These are phyloP conservation scores for Asterella californica DNA, from an alignment of 225 moss, liverwort and hornwort genomes.

Conservation along the genomic window DNA sequence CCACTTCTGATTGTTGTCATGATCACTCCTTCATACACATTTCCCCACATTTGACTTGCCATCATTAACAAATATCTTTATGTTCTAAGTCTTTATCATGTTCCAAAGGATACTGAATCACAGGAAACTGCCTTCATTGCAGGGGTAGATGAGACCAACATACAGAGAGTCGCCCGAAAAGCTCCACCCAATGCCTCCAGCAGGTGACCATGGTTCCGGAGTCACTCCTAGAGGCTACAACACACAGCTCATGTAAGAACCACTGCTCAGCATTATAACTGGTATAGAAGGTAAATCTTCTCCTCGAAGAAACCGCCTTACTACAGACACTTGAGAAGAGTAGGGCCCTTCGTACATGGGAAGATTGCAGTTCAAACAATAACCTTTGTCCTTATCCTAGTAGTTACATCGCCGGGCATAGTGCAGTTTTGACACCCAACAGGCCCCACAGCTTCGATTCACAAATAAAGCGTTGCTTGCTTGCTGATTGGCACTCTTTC, in stretches of 20 bases:
- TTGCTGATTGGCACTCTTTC: too few species aligned
- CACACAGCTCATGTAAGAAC: slow-evolving; percentile 5
- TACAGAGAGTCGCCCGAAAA: slow-evolving; percentile 56
- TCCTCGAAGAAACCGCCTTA: not conserved
- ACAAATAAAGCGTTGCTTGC: too few species aligned
- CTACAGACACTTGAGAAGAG: not conserved
- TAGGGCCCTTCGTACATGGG: not conserved
- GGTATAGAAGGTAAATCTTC: not conserved
- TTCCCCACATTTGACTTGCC: not conserved
- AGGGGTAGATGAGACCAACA: not conserved
- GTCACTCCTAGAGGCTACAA: slow-evolving; percentile 55
- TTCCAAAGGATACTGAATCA: not conserved
- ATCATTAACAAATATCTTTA: not conserved
- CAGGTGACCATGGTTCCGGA: slow-evolving; percentile 54
- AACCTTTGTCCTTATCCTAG: not conserved
- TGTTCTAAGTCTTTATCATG: not conserved
- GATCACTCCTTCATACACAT: slow-evolving; percentile 12
- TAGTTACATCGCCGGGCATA: too few species aligned
- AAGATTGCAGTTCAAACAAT: not conserved
- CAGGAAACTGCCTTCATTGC: not conserved
- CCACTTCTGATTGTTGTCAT: slow-evolving; percentile 10
- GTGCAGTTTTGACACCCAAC: too few species aligned
- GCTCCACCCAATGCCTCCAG: slow-evolving; percentile 41
- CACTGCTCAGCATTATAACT: not conserved
- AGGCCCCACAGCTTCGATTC: too few species aligned